Conservation (phyloP, 2,329 filamentous ascomycete genomes). For the Coniochaeta sp. region DNA sequence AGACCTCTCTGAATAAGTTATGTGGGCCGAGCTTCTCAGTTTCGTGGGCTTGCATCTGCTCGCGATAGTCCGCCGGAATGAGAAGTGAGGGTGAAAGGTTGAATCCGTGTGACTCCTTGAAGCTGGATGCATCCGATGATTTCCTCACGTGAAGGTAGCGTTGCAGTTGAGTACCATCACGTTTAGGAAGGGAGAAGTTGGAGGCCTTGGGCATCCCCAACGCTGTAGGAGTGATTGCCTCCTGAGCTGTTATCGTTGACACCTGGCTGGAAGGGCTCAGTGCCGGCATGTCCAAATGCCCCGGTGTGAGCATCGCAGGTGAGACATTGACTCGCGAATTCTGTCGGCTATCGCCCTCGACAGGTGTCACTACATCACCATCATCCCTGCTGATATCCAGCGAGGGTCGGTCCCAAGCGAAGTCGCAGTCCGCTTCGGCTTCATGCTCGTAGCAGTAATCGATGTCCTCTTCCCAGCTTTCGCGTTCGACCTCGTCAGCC, state of each 20-base stretch:
- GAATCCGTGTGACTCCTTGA: slow-evolving; percentile 53
- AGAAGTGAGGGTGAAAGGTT: slow-evolving; percentile 54
- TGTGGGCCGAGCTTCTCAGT: slow-evolving; percentile 21
- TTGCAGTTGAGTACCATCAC: slow-evolving; percentile 21
- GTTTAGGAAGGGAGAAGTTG: slow-evolving; percentile 45
- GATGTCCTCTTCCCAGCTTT: slow-evolving; percentile 62
- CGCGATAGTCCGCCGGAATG: slow-evolving; percentile 52
- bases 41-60: slow-evolving; percentile 41
- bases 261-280: slow-evolving; percentile 42
- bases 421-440: slow-evolving; percentile 59
- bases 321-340: slow-evolving; percentile 10
- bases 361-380: slow-evolving; percentile 15
- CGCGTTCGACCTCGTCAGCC: slow-evolving; percentile 25
- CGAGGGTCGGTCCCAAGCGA: slow-evolving; percentile 55
- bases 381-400: slow-evolving; percentile 34
- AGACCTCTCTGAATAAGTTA: slow-evolving; percentile 22
- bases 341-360: slow-evolving; percentile 12
- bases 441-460: slow-evolving; percentile 66
- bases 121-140: slow-evolving; percentile 43
- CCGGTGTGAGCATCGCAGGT: slow-evolving; percentile 21
- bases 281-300: slow-evolving; percentile 34
- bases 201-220: slow-evolving; percentile 27
- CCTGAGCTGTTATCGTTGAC: slow-evolving; percentile 31
- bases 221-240: slow-evolving; percentile 36
- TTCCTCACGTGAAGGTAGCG: slow-evolving; percentile 28